phyloP scores from a whole-genome alignment of 148 eudicot species.

The Camellia sinensis region DNA sequence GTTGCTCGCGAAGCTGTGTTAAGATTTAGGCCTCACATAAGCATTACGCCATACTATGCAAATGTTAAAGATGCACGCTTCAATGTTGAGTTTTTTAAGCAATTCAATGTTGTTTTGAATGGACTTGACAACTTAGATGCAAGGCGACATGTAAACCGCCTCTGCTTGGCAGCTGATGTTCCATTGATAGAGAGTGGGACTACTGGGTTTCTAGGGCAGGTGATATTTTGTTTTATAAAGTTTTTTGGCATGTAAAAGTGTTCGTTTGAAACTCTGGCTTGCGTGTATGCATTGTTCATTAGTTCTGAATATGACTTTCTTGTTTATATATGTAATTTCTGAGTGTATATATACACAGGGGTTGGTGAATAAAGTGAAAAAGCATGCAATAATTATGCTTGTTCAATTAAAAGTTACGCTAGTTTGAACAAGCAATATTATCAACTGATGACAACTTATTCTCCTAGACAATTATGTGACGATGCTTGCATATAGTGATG shows the following conservation, averaged over 20 bases:
- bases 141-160: conserved; percentile 93
- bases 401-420: not conserved
- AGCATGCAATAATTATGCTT: not conserved
- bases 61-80: conserved; percentile 84
- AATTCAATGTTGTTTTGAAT: conserved; percentile 80
- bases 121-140: conserved; percentile 98
- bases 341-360: not conserved
- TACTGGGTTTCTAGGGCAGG: conserved; percentile 97
- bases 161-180: conserved; percentile 87
- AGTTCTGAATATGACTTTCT: not conserved
- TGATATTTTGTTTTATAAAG: conserved; percentile 16
- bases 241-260: not conserved
- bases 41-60: conserved; percentile 86
- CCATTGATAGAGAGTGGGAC: conserved; percentile 94
- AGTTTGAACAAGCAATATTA: not conserved
- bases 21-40: conserved; percentile 78
- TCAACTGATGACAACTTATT: not conserved
- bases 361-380: not conserved
- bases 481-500: not conserved
- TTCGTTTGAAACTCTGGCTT: not conserved
- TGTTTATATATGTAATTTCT: not conserved
- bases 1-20: conserved; percentile 95
- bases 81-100: conserved; percentile 87
- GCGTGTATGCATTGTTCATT: conserved; percentile 5
- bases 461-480: not conserved